A percentile compares a stretch with the other conserved stretches of the same genome.
phyloP scores from a whole-genome alignment of 345 rosid genomes.

The Rhodamnia rubescens region DNA sequence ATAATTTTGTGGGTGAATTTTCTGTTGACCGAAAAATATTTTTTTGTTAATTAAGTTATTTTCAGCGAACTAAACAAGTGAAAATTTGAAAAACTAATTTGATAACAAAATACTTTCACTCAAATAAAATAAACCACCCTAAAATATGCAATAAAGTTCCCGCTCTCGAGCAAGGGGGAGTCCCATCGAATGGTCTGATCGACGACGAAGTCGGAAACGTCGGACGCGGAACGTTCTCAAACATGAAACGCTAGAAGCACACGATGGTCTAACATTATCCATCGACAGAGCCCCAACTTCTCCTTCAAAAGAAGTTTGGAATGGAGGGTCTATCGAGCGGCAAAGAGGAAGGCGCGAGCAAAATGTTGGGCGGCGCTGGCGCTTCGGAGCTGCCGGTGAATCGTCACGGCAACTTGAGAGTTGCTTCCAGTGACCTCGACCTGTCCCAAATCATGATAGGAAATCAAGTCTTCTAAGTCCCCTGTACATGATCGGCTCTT shows the following conservation, averaged over 20 bases:
- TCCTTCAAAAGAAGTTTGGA: background rate
- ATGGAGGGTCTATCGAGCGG: background rate
- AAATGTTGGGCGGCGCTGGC: background rate
- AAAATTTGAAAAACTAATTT: too few species aligned
- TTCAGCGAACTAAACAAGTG: too few species aligned
- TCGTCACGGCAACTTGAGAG: constrained; percentile 38
- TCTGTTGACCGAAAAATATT: too few species aligned
- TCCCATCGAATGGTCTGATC: background rate
- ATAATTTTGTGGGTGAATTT: too few species aligned
- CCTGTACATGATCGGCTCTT: constrained; percentile 13
- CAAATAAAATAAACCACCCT: too few species aligned
- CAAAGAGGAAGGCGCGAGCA: background rate
- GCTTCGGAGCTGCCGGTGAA: constrained; percentile 16
- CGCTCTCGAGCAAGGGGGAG: background rate
- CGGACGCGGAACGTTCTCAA: background rate
- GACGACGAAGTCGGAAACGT: background rate
- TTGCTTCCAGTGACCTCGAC: constrained; percentile 35
- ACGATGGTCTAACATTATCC: background rate
- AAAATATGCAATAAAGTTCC: too few species aligned
- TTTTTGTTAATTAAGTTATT: too few species aligned
- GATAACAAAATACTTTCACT: too few species aligned
- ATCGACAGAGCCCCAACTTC: background rate
- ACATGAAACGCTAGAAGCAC: background rate
- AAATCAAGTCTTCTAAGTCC: constrained; percentile 35
- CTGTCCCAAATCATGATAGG: constrained; percentile 26